Evolutionary conservation across 2,329 filamentous ascomycete genomes (phyloP).

Genomic region (Elsinoe fawcettii): DNA sequence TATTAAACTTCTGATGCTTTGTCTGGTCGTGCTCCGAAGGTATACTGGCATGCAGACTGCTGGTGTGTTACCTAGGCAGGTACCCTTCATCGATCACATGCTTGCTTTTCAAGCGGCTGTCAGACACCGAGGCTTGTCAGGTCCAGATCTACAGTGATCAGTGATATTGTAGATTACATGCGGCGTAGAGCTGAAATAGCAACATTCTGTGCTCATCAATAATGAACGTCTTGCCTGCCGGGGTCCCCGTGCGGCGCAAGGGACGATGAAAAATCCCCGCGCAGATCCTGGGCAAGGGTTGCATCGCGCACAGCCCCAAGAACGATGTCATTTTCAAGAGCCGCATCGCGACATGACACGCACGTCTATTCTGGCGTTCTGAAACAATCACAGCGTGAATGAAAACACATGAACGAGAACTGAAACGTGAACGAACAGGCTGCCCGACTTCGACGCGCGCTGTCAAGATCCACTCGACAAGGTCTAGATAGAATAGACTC

Average conservation of each 20-base stretch:
- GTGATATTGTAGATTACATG: background rate
- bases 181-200: background rate
- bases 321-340: background rate
- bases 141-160: background rate
- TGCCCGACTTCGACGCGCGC: background rate
- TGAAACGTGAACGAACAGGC: background rate
- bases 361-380: constrained; percentile 6
- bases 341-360: constrained; percentile 8
- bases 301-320: constrained; percentile 6
- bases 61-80: background rate
- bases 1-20: too few species aligned
- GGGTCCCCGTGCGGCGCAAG: constrained; percentile 5
- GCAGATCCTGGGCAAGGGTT: constrained; percentile 14
- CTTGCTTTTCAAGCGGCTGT: background rate
- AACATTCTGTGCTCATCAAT: background rate
- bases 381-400: constrained; percentile 7
- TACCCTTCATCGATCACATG: background rate
- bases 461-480: constrained; percentile 7
- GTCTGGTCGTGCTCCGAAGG: too few species aligned
- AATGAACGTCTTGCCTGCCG: background rate
- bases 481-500: background rate
- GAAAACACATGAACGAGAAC: background rate
- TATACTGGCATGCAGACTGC: background rate
- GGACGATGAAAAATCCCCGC: background rate
- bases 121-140: background rate